These are phyloP conservation scores for Blastobotrys robertii DNA, from an alignment of 805 yeast species.

Conservation along the genomic window DNA sequence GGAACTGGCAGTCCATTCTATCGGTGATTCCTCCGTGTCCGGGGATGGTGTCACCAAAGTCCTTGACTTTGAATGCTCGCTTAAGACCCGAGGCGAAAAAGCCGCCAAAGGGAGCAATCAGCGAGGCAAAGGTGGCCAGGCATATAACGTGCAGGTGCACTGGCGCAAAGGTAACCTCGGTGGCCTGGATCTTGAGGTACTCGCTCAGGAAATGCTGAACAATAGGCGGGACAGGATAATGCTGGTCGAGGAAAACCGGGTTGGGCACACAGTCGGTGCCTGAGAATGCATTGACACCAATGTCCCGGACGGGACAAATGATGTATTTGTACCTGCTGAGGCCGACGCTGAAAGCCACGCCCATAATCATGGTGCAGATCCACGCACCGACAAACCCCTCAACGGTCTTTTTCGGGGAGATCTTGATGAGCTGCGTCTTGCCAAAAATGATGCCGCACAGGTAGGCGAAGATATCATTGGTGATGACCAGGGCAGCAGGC, in stretches of 20 bases:
- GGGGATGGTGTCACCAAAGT: slow-evolving; percentile 96
- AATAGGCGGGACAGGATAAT: slow-evolving; percentile 59
- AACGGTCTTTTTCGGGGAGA: slow-evolving; percentile 94
- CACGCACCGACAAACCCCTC: slow-evolving; percentile 98
- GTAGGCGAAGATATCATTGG: slow-evolving; percentile 93
- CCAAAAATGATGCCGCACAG: slow-evolving; percentile 97
- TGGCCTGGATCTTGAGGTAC: slow-evolving; percentile 26
- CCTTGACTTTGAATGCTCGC: slow-evolving; percentile 92
- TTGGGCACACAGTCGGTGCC: slow-evolving; percentile 69
- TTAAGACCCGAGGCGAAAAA: slow-evolving; percentile 97
- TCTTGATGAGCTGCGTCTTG: slow-evolving; percentile 78
- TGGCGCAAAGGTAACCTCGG: slow-evolving; percentile 61
- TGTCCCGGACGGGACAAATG: slow-evolving; percentile 77
- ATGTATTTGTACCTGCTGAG: slow-evolving; percentile 60
- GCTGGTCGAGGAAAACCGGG: slow-evolving; percentile 80
- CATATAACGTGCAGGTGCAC: slow-evolving; percentile 81
- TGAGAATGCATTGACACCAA: slow-evolving; percentile 47
- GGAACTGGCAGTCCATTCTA: slow-evolving; percentile 93
- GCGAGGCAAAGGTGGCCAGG: slow-evolving; percentile 88
- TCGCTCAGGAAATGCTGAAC: slow-evolving; percentile 35
- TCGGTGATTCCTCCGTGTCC: slow-evolving; percentile 99
- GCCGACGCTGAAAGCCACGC: slow-evolving; percentile 53
- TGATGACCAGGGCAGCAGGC: slow-evolving; percentile 85
- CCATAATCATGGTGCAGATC: slow-evolving; percentile 78
- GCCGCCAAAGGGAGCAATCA: slow-evolving; percentile 98